Conservation (phyloP, 129 eudicot species). For the Flaveria trinervia region DNA sequence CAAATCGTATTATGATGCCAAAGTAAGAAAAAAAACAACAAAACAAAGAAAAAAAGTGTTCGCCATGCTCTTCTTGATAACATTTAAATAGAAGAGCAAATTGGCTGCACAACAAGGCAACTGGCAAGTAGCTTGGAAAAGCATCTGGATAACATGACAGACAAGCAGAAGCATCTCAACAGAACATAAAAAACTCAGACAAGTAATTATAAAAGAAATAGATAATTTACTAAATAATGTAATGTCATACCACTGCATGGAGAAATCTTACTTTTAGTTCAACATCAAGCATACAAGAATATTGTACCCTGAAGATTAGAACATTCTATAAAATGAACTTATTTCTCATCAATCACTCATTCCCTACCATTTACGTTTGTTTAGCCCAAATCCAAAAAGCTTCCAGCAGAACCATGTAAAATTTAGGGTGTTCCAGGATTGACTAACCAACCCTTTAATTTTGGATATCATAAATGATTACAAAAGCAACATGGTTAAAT, state of each 20-base stretch:
- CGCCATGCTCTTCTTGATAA: constrained; percentile 11
- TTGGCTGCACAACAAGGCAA: constrained; percentile 2
- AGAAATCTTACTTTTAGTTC: neutral
- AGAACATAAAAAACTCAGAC: neutral
- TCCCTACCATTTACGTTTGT: too few species aligned
- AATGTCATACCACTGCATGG: constrained; percentile 16
- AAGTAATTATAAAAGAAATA: neutral
- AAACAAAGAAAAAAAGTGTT: neutral
- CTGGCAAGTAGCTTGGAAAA: constrained; percentile 1
- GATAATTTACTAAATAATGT: constrained; percentile 17
- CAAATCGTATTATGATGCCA: neutral
- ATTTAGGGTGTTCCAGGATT: neutral
- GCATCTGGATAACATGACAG: constrained; percentile 19
- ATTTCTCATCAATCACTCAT: too few species aligned
- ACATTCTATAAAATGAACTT: too few species aligned
- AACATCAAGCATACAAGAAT: neutral
- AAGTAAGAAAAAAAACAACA: neutral
- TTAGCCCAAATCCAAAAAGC: neutral
- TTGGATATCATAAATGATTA: neutral
- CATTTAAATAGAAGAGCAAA: neutral
- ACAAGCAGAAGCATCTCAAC: too few species aligned
- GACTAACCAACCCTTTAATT: neutral
- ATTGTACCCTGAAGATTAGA: neutral
- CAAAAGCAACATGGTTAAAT: neutral
- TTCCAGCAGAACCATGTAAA: neutral